Evolutionary conservation across 225 moss, liverwort and hornwort genomes (phyloP).

Genomic region (Bryoerythrophyllum caledonicum): DNA sequence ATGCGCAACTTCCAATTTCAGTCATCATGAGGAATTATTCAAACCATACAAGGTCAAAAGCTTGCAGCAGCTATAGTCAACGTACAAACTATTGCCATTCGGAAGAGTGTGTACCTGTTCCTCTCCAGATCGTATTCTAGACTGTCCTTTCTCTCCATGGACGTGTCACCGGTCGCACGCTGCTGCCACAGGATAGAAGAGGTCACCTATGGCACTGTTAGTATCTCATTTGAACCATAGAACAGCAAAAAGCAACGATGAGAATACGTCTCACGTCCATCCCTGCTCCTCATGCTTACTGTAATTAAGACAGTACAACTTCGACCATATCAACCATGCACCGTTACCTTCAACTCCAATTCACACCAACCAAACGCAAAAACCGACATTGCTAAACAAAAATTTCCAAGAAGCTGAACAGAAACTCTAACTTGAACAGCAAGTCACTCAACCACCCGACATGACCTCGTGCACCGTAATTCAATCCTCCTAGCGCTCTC

Average conservation of each 20-base stretch:
- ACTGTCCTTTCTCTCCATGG: not conserved
- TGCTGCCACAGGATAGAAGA: conserved; percentile 8
- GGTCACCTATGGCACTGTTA: not conserved
- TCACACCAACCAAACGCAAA: not conserved
- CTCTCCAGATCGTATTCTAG: conserved; percentile 10
- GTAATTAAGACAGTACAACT: not conserved
- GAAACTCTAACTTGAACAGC: not conserved
- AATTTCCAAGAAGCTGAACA: not conserved
- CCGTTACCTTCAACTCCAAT: not conserved
- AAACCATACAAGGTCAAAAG: not conserved
- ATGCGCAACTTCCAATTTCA: not conserved
- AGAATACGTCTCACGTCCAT: not conserved
- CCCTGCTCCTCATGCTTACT: not conserved
- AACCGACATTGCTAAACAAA: not conserved
- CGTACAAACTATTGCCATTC: not conserved
- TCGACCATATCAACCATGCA: not conserved
- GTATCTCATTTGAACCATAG: not conserved
- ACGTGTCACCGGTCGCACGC: not conserved
- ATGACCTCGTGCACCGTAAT: too few species aligned
- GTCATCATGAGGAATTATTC: not conserved
- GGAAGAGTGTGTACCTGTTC: conserved; percentile 5
- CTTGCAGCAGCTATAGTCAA: not conserved
- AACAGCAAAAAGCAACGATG: not conserved
- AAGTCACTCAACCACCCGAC: not conserved
- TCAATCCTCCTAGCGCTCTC: not conserved